phyloP scores from a whole-genome alignment of 2,329 filamentous ascomycete species.

The Aspergillus melleus region DNA sequence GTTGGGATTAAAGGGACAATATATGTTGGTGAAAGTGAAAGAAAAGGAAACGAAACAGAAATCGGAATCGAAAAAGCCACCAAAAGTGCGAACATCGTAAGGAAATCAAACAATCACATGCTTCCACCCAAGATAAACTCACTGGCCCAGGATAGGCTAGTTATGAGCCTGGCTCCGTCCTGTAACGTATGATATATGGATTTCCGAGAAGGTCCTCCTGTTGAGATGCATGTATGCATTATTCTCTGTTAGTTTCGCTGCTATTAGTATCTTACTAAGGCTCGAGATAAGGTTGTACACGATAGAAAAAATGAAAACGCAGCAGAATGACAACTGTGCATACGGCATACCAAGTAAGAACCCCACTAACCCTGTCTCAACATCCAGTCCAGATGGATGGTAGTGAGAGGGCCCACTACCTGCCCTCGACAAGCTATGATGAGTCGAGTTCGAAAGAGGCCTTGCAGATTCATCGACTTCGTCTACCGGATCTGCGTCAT shows the following conservation, averaged over 20 bases:
- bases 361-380: neutral
- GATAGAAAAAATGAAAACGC: too few species aligned
- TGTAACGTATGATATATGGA: neutral
- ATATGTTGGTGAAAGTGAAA: too few species aligned
- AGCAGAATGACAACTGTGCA: neutral
- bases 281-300: too few species aligned
- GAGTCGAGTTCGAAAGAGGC: neutral
- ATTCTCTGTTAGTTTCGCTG: neutral
- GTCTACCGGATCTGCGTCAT: neutral
- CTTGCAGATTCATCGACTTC: neutral
- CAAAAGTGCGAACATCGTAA: neutral
- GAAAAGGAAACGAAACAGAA: too few species aligned
- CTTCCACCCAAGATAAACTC: neutral
- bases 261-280: neutral
- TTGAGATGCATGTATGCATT: neutral
- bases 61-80: too few species aligned
- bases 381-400: neutral
- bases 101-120: neutral
- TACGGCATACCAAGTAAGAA: neutral
- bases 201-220: neutral
- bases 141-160: neutral
- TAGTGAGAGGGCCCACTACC: neutral
- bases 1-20: too few species aligned
- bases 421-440: neutral
- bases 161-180: neutral